Evolutionary conservation across 2,329 filamentous ascomycete genomes (phyloP).

Genomic region (Macrophomina phaseolina): DNA sequence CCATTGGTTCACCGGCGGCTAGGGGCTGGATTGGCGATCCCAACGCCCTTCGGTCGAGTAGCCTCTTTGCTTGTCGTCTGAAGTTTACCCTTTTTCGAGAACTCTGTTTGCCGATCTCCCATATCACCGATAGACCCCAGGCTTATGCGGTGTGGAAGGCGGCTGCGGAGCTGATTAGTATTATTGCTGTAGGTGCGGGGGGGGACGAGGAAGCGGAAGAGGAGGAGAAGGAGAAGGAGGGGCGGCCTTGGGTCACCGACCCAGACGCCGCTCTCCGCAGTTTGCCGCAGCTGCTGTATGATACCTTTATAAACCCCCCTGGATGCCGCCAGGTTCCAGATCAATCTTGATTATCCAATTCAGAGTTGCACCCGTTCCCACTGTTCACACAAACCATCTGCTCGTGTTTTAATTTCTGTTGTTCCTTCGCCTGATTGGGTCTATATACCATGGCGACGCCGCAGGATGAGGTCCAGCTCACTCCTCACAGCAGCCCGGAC

Average conservation of each 20-base stretch:
- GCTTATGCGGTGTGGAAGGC: not conserved
- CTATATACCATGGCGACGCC: not conserved
- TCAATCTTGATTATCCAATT: conserved; percentile 12
- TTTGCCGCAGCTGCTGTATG: not conserved
- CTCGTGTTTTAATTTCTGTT: not conserved
- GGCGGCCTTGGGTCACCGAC: not conserved
- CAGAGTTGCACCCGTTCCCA: not conserved
- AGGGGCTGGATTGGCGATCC: not conserved
- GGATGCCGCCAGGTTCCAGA: conserved; percentile 1
- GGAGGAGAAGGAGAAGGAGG: no score
- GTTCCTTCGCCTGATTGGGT: not conserved
- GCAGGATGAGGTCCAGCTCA: conserved; percentile 3
- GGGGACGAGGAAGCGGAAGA: not conserved
- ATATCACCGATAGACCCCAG: not conserved
- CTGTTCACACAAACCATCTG: not conserved
- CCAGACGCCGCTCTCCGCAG: not conserved
- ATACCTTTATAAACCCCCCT: conserved; percentile 9
- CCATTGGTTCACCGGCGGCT: not conserved
- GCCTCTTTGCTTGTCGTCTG: not conserved
- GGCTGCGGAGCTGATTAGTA: not conserved
- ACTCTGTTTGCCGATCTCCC: not conserved
- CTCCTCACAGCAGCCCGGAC: conserved; percentile 8
- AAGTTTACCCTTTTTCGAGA: not conserved
- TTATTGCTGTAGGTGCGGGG: conserved; percentile 2
- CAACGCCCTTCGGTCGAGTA: not conserved